These are phyloP conservation scores for Setaria italica DNA, from an alignment of 202 grass and related monocot species.

Conservation along the genomic window DNA sequence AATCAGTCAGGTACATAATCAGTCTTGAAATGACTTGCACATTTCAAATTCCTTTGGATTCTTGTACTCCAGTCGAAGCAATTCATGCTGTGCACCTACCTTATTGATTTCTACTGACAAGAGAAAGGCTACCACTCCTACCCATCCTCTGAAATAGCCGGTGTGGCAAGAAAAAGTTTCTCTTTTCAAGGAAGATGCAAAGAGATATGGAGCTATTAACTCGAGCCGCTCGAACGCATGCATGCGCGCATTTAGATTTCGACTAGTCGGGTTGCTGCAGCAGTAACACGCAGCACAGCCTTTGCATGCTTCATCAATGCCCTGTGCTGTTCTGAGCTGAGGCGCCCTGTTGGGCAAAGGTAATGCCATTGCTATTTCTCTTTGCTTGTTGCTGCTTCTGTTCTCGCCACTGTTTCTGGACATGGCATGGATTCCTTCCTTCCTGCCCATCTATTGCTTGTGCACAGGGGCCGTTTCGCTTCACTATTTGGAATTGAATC, in stretches of 20 bases:
- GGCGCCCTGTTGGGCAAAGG: conserved; percentile 45
- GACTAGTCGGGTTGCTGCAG: conserved; percentile 57
- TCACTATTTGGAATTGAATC: conserved; percentile 65
- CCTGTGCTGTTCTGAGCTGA: conserved; percentile 45
- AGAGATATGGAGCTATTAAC: conserved; percentile 58
- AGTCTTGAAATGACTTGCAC: not conserved
- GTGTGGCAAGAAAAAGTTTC: conserved; percentile 40
- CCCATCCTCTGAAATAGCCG: conserved; percentile 46
- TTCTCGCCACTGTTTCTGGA: conserved; percentile 60
- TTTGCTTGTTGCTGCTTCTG: conserved; percentile 42
- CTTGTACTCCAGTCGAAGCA: conserved; percentile 15
- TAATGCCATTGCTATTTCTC: conserved; percentile 23
- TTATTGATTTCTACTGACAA: conserved; percentile 51
- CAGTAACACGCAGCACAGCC: conserved; percentile 47
- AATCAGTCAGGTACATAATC: not conserved
- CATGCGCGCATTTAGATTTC: conserved; percentile 54
- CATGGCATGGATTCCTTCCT: conserved; percentile 59
- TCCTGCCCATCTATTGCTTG: conserved; percentile 52
- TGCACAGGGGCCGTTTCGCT: conserved; percentile 47
- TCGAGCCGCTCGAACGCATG: conserved; percentile 45
- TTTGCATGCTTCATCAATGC: conserved; percentile 57
- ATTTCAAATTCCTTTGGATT: conserved; percentile 13
- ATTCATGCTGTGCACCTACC: conserved; percentile 30
- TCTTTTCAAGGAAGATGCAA: conserved; percentile 56
- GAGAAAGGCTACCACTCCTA: conserved; percentile 31